Base-by-base conservation (phyloP, 2,329 filamentous ascomycete species). In the Coniochaeta hoffmannii region DNA sequence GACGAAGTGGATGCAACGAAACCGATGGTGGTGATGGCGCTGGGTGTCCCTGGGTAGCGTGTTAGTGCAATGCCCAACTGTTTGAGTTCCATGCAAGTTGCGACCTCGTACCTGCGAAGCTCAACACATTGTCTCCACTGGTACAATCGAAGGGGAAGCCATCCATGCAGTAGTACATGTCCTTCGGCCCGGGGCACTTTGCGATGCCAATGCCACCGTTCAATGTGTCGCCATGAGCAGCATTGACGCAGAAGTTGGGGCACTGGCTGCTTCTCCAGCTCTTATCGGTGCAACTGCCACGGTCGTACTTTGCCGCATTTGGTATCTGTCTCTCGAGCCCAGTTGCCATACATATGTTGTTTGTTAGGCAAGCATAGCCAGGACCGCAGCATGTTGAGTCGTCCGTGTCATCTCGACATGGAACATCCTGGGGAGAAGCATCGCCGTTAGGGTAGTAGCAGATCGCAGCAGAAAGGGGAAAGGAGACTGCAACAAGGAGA, bases 161-260 rank as follows among this genome's bases (percentile, higher is more conserved):
- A 50, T 50, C 24, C 44, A 50, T 50, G 44, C 44, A 50, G 44
- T 50, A 50, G 28, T 50, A 50, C 44, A 50, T 50, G 44, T 50
- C 44, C 22, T 26, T 22, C 12, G 12, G 7, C 17, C 44, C 44
- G 14, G 44, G 44, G 15, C 44, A 50, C 15, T 50, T 50, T 4
- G n/a, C 44, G 12, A 50, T 50, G 8, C 44, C 44, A 8, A 50
- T 50, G 12, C 44, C 44, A 10, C 44, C 44, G 44, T 22, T 22
- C 44, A 50, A 15, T 7, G 44, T 28, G 15, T 22, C 44, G 17
- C 24, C 44, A 32, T 32, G 30, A 32, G 30, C 30, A 7, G 7
- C 30, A 15, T 50, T 50, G 44, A 50, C 44, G 24, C 44, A 50
- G 28, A 50, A 50, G 44, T 50, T 50, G 24, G 44, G 44, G 19